Conservation (phyloP, 768 basidiomycete genomes). For the Suillus plorans region DNA sequence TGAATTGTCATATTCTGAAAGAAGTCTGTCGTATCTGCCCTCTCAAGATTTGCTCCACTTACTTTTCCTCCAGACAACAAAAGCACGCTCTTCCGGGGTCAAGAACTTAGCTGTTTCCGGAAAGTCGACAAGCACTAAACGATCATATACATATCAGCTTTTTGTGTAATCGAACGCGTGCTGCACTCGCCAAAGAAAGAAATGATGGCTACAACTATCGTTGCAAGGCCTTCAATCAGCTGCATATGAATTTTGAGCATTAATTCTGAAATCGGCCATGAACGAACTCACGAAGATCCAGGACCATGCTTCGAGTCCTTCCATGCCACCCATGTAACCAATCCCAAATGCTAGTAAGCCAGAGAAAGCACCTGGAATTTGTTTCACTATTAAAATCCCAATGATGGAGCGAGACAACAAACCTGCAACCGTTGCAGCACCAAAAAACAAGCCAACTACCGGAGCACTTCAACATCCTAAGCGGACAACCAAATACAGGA, state of each 20-base stretch:
- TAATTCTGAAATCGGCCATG: neutral
- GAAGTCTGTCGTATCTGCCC: neutral
- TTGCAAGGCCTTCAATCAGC: slow-evolving; percentile 61
- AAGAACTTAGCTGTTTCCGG: slow-evolving; percentile 59
- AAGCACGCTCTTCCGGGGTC: slow-evolving; percentile 60
- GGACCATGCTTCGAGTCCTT: slow-evolving; percentile 55
- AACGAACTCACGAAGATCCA: slow-evolving; percentile 59
- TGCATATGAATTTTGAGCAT: slow-evolving; percentile 2
- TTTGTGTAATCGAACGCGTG: neutral
- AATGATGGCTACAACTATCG: slow-evolving; percentile 53
- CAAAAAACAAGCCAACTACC: slow-evolving; percentile 58
- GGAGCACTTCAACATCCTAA: slow-evolving; percentile 1
- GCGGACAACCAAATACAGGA: neutral
- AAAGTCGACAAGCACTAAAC: slow-evolving; percentile 59
- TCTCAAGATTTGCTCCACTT: slow-evolving; percentile 10
- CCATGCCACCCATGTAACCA: slow-evolving; percentile 48
- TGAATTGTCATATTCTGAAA: slow-evolving; percentile 52
- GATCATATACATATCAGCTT: neutral
- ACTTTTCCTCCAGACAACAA: slow-evolving; percentile 58
- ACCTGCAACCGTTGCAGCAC: slow-evolving; percentile 62
- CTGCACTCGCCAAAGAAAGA: slow-evolving; percentile 46
- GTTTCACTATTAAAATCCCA: neutral
- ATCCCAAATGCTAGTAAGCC: slow-evolving; percentile 59
- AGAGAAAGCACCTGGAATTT: slow-evolving; percentile 48
- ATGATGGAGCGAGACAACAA: neutral